These are phyloP conservation scores for Backusella morwellensis DNA, from an alignment of 192 early-diverging fungal species.

Conservation along the genomic window DNA sequence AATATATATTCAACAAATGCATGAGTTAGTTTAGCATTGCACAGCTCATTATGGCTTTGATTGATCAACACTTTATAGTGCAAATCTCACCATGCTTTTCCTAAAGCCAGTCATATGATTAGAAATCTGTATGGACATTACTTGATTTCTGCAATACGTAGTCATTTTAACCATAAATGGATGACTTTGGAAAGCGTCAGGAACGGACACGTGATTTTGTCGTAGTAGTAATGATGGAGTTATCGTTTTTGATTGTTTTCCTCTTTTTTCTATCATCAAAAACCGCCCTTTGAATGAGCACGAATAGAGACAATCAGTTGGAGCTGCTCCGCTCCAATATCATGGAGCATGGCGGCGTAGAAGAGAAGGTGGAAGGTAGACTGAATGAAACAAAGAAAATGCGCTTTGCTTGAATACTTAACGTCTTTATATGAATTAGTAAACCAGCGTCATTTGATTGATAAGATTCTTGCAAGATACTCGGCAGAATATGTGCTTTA, in stretches of 20 bases:
- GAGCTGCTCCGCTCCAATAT: constrained; percentile 44
- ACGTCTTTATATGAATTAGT: constrained; percentile 40
- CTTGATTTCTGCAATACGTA: no score
- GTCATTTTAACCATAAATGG: background rate
- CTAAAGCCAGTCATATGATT: no score
- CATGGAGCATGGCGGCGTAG: constrained; percentile 41
- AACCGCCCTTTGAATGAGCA: background rate
- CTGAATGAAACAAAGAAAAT: background rate
- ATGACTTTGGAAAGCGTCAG: background rate
- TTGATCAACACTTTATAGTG: no score
- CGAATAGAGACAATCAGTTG: background rate
- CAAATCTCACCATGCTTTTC: no score
- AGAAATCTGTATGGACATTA: no score
- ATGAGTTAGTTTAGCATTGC: no score
- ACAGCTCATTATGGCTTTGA: no score
- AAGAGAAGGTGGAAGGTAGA: constrained; percentile 66
- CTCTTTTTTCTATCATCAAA: background rate
- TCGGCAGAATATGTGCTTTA: constrained; percentile 85
- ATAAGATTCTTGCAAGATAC: constrained; percentile 89
- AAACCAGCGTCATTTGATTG: constrained; percentile 89
- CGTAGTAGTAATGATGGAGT: background rate
- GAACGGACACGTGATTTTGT: background rate
- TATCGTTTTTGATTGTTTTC: background rate
- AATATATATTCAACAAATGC: no score
- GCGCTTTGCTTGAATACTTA: background rate